A percentile compares a stretch with the other conserved stretches of the same genome.
These are phyloP conservation scores for Crotalaria pallida DNA, from an alignment of 306 rosid species.

Conservation along the genomic window DNA sequence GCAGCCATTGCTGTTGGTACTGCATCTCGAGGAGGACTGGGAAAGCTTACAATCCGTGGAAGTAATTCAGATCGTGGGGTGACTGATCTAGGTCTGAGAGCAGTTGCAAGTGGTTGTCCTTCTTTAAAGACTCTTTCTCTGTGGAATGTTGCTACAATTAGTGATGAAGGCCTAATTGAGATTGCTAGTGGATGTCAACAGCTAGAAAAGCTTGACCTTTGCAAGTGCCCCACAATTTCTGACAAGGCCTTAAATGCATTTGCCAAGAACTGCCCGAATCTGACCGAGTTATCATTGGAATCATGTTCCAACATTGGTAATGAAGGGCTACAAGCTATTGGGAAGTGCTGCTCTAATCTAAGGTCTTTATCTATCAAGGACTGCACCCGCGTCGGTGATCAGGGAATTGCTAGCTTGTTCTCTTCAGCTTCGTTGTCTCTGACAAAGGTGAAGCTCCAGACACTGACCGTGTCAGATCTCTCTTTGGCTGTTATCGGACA, in stretches of 20 bases:
- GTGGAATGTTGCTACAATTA: conserved; percentile 59
- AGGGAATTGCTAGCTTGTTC: conserved; percentile 68
- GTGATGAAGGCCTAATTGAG: conserved; percentile 81
- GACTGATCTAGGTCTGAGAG: conserved; percentile 68
- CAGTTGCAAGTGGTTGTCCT: conserved; percentile 80
- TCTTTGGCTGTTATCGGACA: conserved; percentile 92
- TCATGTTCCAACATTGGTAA: conserved; percentile 72
- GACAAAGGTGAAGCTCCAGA: conserved; percentile 78
- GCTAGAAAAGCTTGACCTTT: conserved; percentile 88
- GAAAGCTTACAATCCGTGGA: conserved; percentile 80
- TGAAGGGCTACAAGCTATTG: conserved; percentile 77
- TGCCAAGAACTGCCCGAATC: conserved; percentile 67
- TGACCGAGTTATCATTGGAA: conserved; percentile 64
- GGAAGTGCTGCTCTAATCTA: conserved; percentile 58
- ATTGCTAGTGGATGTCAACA: conserved; percentile 65
- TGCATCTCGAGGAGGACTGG: conserved; percentile 86
- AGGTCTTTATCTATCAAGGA: conserved; percentile 61
- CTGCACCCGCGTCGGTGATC: conserved; percentile 70
- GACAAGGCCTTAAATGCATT: conserved; percentile 65
- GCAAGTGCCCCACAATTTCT: conserved; percentile 64
- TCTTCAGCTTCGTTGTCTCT: conserved; percentile 53
- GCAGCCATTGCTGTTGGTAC: conserved; percentile 92
- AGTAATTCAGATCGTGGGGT: conserved; percentile 51
- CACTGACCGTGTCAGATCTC: conserved; percentile 65
- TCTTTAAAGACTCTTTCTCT: conserved; percentile 72